Percentiles rank a stretch among this genome's conserved stretches.
Conservation (phyloP, 441 rosid genomes). For the Arabidopsis hybrid region DNA sequence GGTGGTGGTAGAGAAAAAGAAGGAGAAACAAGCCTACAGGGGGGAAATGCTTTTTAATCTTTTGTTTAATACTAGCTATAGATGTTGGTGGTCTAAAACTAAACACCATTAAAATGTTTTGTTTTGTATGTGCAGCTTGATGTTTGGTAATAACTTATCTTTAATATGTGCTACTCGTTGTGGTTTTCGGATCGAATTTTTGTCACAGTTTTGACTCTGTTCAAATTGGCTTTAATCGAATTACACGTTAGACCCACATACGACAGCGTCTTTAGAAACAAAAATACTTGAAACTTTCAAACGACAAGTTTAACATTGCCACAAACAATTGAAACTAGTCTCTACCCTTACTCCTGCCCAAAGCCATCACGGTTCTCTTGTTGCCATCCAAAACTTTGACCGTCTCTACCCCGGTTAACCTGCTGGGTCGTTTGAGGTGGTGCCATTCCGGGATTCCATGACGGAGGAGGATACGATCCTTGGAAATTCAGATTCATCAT, state of each 20-base stretch:
- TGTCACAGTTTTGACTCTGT: background rate
- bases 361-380: constrained; percentile 76
- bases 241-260: background rate
- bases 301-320: constrained; percentile 21
- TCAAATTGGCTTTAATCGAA: constrained; percentile 5
- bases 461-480: constrained; percentile 66
- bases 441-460: constrained; percentile 68
- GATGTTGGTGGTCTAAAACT: too few species aligned
- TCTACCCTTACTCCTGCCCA: constrained; percentile 44
- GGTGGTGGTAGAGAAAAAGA: too few species aligned
- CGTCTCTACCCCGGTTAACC: constrained; percentile 62
- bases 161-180: too few species aligned
- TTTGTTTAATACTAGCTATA: too few species aligned
- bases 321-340: constrained; percentile 21
- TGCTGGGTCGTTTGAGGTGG: constrained; percentile 57
- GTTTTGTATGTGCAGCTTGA: too few species aligned
- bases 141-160: too few species aligned
- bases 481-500: constrained; percentile 57
- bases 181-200: background rate
- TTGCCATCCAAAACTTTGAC: constrained; percentile 76
- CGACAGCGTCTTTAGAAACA: background rate
- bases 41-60: too few species aligned
- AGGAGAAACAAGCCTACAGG: too few species aligned
- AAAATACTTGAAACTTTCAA: background rate
- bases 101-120: too few species aligned